Conservation (phyloP, 169 alveolate genomes). For the Eimeria tenella region DNA sequence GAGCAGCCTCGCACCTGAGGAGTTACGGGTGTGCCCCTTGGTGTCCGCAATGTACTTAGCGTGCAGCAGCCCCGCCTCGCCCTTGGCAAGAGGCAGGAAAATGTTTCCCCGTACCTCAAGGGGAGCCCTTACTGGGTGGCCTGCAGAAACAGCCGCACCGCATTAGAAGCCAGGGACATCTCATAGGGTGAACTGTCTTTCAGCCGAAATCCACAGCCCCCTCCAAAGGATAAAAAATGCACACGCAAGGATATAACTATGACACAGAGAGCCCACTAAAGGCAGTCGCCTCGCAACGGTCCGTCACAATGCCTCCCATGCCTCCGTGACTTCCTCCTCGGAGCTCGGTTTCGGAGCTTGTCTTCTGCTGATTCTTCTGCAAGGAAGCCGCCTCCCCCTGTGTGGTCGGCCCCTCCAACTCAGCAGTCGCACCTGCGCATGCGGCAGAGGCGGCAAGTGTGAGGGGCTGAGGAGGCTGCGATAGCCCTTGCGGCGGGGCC, state of each 20-base stretch:
- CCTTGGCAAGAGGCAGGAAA: not conserved
- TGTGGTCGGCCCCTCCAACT: not conserved
- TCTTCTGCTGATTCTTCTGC: not conserved
- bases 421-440: not conserved
- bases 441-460: not conserved
- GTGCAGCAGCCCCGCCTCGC: slow-evolving; percentile 4
- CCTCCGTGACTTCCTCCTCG: slow-evolving; percentile 59
- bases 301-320: slow-evolving; percentile 10
- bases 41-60: not conserved
- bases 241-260: too few relatives aligned
- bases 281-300: slow-evolving; percentile 50
- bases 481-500: not conserved
- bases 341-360: not conserved
- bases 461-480: not conserved
- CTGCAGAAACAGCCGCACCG: not conserved
- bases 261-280: slow-evolving; percentile 19
- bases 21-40: not conserved
- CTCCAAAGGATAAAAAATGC: not conserved
- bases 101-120: not conserved
- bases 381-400: not conserved
- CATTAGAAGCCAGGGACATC: not conserved
- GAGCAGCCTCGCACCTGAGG: not conserved
- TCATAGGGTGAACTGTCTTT: not conserved
- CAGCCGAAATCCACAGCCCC: not conserved
- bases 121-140: slow-evolving; percentile 29